Evolutionary conservation across 2,329 filamentous ascomycete species (phyloP).

Genomic region (Myotisia sp.): DNA sequence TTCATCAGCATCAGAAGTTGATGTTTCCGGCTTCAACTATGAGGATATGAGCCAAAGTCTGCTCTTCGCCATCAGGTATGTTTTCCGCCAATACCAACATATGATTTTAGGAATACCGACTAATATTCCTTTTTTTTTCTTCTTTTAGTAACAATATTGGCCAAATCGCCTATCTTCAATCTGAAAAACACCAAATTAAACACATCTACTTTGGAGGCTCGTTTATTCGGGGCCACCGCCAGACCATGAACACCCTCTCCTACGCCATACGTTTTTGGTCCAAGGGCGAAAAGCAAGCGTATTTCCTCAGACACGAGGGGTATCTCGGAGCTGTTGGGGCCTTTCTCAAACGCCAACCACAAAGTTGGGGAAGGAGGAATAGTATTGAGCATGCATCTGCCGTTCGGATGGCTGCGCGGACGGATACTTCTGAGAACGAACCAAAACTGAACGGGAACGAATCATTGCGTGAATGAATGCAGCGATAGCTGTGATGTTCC

Average conservation of each 20-base stretch:
- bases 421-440: no score
- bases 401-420: slow-evolving; percentile 16
- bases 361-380: slow-evolving; percentile 75
- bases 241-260: slow-evolving; percentile 94
- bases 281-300: slow-evolving; percentile 83
- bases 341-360: slow-evolving; percentile 79
- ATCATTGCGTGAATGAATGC: no score
- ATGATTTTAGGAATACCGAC: slow-evolving; percentile 3
- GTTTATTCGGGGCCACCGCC: slow-evolving; percentile 88
- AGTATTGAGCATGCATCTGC: slow-evolving; percentile 48
- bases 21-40: slow-evolving; percentile 47
- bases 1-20: slow-evolving; percentile 22
- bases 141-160: slow-evolving; percentile 76
- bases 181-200: slow-evolving; percentile 78
- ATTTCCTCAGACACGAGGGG: slow-evolving; percentile 88
- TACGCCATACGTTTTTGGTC: slow-evolving; percentile 98
- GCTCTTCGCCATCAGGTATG: slow-evolving; percentile 68
- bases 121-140: no score
- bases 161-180: slow-evolving; percentile 94
- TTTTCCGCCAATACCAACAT: slow-evolving; percentile 5
- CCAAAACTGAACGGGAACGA: no score
- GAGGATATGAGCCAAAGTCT: slow-evolving; percentile 84
- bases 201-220: slow-evolving; percentile 96
- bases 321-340: slow-evolving; percentile 90
- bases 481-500: no score